A percentile compares a stretch with the other conserved stretches of the same genome.
phyloP scores from a whole-genome alignment of 192 early-diverging fungal genomes.

The Paraglomus occultum region DNA sequence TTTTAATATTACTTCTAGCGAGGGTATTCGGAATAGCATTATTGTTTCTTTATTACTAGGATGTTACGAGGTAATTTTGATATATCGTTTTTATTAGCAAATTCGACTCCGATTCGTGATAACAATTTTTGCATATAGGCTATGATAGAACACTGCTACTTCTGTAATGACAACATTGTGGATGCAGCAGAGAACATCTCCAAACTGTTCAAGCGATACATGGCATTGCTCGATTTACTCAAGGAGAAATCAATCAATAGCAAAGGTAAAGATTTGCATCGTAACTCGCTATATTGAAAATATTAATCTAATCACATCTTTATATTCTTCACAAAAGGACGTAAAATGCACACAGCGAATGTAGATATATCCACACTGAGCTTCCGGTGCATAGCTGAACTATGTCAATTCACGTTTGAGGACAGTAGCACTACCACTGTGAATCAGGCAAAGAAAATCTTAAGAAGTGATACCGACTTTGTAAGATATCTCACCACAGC shows the following conservation, averaged over 20 bases:
- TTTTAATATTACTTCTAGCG: slow-evolving; percentile 50
- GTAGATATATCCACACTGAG: slow-evolving; percentile 36
- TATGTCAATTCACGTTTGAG: slow-evolving; percentile 41
- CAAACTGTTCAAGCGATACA: slow-evolving; percentile 47
- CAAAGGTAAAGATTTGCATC: slow-evolving; percentile 35
- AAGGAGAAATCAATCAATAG: slow-evolving; percentile 43
- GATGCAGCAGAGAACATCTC: slow-evolving; percentile 41
- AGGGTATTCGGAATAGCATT: slow-evolving; percentile 55
- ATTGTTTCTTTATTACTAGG: slow-evolving; percentile 52
- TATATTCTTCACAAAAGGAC: neutral
- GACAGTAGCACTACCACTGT: slow-evolving; percentile 5
- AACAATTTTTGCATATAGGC: slow-evolving; percentile 26
- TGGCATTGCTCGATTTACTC: slow-evolving; percentile 40
- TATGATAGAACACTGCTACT: slow-evolving; percentile 39
- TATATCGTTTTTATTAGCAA: slow-evolving; percentile 19
- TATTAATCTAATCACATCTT: neutral
- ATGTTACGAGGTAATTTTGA: slow-evolving; percentile 53
- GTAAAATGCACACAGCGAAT: slow-evolving; percentile 31
- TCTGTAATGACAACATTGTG: neutral
- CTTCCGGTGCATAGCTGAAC: slow-evolving; percentile 35
- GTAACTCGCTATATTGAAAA: neutral
- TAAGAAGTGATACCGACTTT: slow-evolving; percentile 46
- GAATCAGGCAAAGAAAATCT: slow-evolving; percentile 23
- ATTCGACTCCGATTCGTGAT: neutral
- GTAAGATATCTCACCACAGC: slow-evolving; percentile 45